Conservation (phyloP, 106 monocot genomes). For the Narthecium ossifragum region DNA sequence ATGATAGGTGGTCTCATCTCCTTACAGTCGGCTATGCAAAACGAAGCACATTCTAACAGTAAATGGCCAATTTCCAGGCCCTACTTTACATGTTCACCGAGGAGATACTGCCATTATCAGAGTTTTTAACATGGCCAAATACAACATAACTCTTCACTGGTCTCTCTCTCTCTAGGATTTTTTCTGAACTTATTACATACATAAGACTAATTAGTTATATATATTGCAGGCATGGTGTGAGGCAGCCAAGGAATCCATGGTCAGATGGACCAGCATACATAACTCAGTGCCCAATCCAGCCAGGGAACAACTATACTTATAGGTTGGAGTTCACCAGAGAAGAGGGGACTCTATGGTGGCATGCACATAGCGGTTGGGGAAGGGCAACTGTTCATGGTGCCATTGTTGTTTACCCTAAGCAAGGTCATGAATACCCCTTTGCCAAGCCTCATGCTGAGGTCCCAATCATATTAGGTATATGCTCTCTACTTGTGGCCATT, state of each 20-base stretch:
- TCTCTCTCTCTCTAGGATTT: background rate
- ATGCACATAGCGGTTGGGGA: slow-evolving; percentile 49
- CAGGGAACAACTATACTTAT: slow-evolving; percentile 31
- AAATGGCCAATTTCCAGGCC: slow-evolving; percentile 33
- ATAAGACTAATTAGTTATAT: background rate
- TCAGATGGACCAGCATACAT: slow-evolving; percentile 43
- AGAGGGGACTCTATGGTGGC: slow-evolving; percentile 70
- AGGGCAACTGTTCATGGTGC: slow-evolving; percentile 49
- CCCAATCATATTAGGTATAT: slow-evolving; percentile 47
- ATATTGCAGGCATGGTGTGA: slow-evolving; percentile 51
- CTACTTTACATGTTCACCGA: slow-evolving; percentile 18
- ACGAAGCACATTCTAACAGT: slow-evolving; percentile 34
- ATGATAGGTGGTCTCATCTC: slow-evolving; percentile 10
- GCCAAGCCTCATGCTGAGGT: slow-evolving; percentile 38
- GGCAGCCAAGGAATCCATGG: slow-evolving; percentile 52
- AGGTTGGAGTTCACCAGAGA: slow-evolving; percentile 28
- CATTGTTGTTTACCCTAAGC: slow-evolving; percentile 33
- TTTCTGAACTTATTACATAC: no score
- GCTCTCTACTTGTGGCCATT: no score
- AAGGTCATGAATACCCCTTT: slow-evolving; percentile 27
- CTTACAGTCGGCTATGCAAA: slow-evolving; percentile 15
- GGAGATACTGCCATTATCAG: slow-evolving; percentile 21
- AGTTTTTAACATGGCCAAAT: slow-evolving; percentile 15
- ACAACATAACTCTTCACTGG: slow-evolving; percentile 22
- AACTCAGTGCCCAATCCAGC: slow-evolving; percentile 39